Evolutionary conservation across 1,284 basidiomycete genomes (phyloP).

Genomic region (Cronartium ribicola): DNA sequence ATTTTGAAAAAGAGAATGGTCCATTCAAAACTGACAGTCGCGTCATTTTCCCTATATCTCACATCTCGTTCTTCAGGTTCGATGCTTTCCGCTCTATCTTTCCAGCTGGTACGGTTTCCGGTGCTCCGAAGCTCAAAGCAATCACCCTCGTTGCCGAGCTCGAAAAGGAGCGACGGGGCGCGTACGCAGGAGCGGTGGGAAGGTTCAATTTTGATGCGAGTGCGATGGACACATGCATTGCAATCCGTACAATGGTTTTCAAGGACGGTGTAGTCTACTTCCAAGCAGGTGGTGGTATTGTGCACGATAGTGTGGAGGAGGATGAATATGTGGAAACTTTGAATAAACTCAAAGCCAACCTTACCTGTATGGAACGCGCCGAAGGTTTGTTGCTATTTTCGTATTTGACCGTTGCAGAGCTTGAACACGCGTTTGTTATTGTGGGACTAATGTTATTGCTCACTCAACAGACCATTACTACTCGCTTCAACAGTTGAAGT

Average conservation of each 20-base stretch:
- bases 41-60: background rate
- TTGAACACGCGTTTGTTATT: background rate
- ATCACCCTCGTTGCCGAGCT: slow-evolving; percentile 85
- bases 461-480: background rate
- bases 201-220: slow-evolving; percentile 92
- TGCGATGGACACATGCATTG: slow-evolving; percentile 97
- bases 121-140: slow-evolving; percentile 97
- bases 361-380: slow-evolving; percentile 77
- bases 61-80: slow-evolving; percentile 60
- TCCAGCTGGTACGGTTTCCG: slow-evolving; percentile 98
- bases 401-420: background rate
- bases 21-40: background rate
- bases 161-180: slow-evolving; percentile 83
- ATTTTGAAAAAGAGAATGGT: background rate
- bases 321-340: slow-evolving; percentile 95
- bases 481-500: background rate
- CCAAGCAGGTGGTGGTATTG: slow-evolving; percentile 96
- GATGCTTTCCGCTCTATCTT: slow-evolving; percentile 99
- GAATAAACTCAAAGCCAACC: slow-evolving; percentile 87
- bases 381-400: slow-evolving; percentile 65
- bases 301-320: slow-evolving; percentile 93
- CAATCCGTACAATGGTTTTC: slow-evolving; percentile 96
- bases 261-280: slow-evolving; percentile 88
- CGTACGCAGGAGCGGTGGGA: slow-evolving; percentile 96
- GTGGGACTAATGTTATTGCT: background rate